Conservation (phyloP, 1,284 basidiomycete species). For the Rhodotorula sp. region DNA sequence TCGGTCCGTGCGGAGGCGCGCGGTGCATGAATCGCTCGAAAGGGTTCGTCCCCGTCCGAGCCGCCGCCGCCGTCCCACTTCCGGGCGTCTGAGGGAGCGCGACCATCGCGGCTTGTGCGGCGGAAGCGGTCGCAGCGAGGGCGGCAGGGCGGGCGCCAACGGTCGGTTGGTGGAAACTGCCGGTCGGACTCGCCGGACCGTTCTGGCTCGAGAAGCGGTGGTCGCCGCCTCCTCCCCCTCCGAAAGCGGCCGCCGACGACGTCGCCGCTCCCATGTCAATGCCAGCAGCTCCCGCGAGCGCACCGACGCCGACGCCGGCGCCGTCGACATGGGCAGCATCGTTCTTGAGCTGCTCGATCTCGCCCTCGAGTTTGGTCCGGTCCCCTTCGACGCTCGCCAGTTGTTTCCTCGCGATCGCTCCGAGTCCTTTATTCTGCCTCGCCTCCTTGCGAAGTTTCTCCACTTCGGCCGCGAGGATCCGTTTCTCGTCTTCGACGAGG, state of each 20-base stretch:
- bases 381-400: constrained; percentile 78
- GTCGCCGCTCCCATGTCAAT: neutral
- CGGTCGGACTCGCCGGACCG: neutral
- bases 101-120: constrained; percentile 56
- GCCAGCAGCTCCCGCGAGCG: neutral
- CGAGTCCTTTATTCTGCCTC: constrained; percentile 89
- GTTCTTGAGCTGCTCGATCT: constrained; percentile 48
- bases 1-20: constrained; percentile 24
- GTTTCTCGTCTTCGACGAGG: constrained; percentile 73
- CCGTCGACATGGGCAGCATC: neutral
- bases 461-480: constrained; percentile 67
- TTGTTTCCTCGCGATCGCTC: constrained; percentile 94
- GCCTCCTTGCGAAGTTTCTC: constrained; percentile 92
- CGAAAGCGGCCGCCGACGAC: neutral
- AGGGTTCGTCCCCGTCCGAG: constrained; percentile 66
- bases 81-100: constrained; percentile 67
- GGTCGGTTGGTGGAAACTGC: neutral
- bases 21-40: constrained; percentile 70
- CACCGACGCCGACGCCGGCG: neutral
- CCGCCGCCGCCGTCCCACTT: constrained; percentile 51
- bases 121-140: constrained; percentile 47
- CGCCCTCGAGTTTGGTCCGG: constrained; percentile 66
- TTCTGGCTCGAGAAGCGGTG: neutral
- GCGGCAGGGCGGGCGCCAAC: constrained; percentile 32
- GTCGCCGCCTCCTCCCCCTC: neutral